phyloP scores from a whole-genome alignment of 2,329 filamentous ascomycete genomes.

The Periconia sp. region DNA sequence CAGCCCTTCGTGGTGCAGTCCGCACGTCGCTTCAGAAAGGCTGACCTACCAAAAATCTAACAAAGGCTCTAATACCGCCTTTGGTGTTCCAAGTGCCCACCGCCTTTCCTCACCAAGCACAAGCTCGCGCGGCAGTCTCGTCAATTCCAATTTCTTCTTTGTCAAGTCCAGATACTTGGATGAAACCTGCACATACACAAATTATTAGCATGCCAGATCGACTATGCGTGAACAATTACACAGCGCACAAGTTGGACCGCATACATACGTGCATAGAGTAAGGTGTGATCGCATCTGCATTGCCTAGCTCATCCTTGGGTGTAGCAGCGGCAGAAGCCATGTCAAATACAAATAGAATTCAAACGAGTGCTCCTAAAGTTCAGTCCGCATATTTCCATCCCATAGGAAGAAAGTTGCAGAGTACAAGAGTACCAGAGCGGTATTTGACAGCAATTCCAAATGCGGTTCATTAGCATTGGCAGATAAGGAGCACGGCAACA shows the following conservation, averaged over 20 bases:
- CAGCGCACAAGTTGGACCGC: background rate
- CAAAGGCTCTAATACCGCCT: conserved; percentile 66
- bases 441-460: conserved; percentile 9
- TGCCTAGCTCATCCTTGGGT: conserved; percentile 3
- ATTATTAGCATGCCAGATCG: background rate
- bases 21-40: too few species aligned
- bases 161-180: conserved; percentile 72
- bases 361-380: too few species aligned
- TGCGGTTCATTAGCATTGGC: conserved; percentile 10
- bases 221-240: background rate
- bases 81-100: conserved; percentile 64
- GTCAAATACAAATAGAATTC: too few species aligned
- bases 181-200: conserved; percentile 60
- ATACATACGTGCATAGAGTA: conserved; percentile 43
- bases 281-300: conserved; percentile 26
- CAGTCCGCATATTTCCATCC: too few species aligned
- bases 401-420: too few species aligned
- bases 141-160: conserved; percentile 70
- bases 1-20: too few species aligned
- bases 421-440: too few species aligned
- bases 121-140: conserved; percentile 67
- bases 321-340: background rate
- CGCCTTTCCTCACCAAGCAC: conserved; percentile 55
- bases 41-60: conserved; percentile 65
- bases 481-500: too few species aligned